Percentiles rank a stretch among this genome's conserved stretches.
Evolutionary conservation across 1,284 basidiomycete species (phyloP).

Genomic region (Malassezia obtusa): DNA sequence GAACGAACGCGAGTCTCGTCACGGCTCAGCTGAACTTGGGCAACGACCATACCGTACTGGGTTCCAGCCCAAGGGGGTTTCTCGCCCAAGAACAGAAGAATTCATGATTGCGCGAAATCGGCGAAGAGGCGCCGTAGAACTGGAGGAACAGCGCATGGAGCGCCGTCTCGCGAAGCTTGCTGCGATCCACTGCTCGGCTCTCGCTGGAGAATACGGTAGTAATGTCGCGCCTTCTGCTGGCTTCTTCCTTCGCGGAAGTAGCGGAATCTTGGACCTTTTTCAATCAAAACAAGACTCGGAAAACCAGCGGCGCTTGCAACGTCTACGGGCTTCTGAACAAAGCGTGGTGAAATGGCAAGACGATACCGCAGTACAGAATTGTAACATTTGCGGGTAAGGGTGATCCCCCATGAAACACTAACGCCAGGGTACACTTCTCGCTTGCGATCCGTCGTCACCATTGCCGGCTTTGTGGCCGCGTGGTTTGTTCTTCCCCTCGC

Average conservation of each 20-base stretch:
- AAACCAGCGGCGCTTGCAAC: background rate
- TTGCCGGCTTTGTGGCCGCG: conserved; percentile 82
- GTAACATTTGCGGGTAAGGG: conserved; percentile 65
- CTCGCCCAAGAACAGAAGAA: conserved; percentile 25
- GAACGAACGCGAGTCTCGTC: no score
- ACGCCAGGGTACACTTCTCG: conserved; percentile 63
- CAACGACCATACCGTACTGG: conserved; percentile 22
- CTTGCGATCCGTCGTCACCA: conserved; percentile 91
- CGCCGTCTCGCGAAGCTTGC: conserved; percentile 30
- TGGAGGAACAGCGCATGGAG: conserved; percentile 39
- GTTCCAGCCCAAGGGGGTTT: conserved; percentile 37
- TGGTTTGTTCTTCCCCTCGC: conserved; percentile 80
- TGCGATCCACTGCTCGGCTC: background rate
- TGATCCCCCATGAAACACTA: no score
- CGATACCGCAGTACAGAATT: conserved; percentile 64
- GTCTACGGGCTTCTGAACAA: conserved; percentile 57
- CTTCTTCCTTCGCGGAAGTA: background rate
- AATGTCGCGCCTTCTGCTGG: background rate
- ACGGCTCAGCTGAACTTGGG: no score
- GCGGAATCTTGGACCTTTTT: conserved; percentile 9
- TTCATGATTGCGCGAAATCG: conserved; percentile 21
- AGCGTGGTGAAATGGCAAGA: conserved; percentile 90
- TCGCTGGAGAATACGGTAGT: background rate
- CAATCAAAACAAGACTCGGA: background rate
- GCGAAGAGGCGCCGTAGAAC: conserved; percentile 20